Conservation (phyloP, 257 asterid species). For the Salvia rosmarinus region DNA sequence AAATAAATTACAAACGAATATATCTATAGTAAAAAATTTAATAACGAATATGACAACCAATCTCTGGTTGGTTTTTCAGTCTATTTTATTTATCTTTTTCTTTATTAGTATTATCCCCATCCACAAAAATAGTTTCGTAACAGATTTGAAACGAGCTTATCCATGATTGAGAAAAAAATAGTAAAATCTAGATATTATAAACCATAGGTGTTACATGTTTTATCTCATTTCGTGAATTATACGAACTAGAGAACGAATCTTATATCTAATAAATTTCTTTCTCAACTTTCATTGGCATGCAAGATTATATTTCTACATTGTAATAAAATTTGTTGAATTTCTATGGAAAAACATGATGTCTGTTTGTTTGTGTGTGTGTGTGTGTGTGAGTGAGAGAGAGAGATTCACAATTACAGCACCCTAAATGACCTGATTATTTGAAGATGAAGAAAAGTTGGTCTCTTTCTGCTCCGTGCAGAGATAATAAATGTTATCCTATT, state of each 20-base stretch:
- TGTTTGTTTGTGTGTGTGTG: too few relatives aligned
- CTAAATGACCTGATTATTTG: constrained; percentile 1
- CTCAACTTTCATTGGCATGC: too few relatives aligned
- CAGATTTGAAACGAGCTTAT: background rate
- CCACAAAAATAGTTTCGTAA: background rate
- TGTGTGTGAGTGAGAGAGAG: background rate
- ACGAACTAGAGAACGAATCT: too few relatives aligned
- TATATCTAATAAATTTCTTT: too few relatives aligned
- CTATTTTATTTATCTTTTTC: too few relatives aligned
- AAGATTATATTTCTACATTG: too few relatives aligned
- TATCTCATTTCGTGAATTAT: too few relatives aligned
- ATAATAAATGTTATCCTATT: constrained; percentile 19
- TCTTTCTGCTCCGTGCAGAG: background rate
- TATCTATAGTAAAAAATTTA: too few relatives aligned
- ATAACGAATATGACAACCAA: background rate
- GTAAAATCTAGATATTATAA: background rate
- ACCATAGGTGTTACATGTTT: too few relatives aligned
- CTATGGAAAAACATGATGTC: too few relatives aligned
- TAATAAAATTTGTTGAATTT: too few relatives aligned
- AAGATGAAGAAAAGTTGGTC: constrained; percentile 4
- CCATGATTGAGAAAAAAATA: background rate
- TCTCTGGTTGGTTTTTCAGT: background rate
- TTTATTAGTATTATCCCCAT: too few relatives aligned
- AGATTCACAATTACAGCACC: background rate
- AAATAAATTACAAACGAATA: background rate